phyloP scores from a whole-genome alignment of 352 stramenopile genomes.

The Pythium chondricola region DNA sequence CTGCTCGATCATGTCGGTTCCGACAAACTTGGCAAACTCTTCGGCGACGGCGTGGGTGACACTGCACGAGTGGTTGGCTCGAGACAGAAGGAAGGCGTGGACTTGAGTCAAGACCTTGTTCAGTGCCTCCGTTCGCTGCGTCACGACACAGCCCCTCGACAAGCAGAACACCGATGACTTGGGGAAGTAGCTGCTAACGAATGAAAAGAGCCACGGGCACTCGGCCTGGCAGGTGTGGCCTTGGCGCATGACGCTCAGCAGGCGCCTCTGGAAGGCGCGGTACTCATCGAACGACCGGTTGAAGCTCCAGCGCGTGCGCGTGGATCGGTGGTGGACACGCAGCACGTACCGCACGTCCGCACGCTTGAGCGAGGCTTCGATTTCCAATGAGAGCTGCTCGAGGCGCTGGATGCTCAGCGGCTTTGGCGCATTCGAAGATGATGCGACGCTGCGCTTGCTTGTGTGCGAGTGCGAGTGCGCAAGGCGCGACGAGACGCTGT shows the following conservation, averaged over 20 bases:
- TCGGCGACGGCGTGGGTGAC: conserved; percentile 22
- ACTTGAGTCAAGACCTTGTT: conserved; percentile 25
- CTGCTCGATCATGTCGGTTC: conserved; percentile 21
- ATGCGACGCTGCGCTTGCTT: too few relatives aligned
- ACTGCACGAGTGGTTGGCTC: conserved; percentile 26
- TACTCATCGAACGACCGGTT: conserved; percentile 28
- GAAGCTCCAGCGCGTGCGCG: conserved; percentile 32
- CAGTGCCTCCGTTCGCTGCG: conserved; percentile 19
- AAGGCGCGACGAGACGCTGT: too few relatives aligned
- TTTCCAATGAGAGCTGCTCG: conserved; percentile 11
- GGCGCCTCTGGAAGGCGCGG: conserved; percentile 19
- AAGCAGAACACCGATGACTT: conserved; percentile 18
- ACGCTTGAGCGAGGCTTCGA: conserved; percentile 20
- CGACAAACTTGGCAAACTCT: conserved; percentile 24
- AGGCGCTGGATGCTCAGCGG: conserved; percentile 1
- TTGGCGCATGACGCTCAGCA: conserved; percentile 13
- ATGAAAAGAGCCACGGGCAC: conserved; percentile 23
- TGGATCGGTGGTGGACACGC: conserved; percentile 24
- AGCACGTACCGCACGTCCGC: conserved; percentile 55
- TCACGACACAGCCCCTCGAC: conserved; percentile 7
- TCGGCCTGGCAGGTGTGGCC: conserved; percentile 22
- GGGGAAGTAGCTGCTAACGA: conserved; percentile 24
- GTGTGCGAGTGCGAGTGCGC: too few relatives aligned
- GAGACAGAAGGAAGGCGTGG: conserved; percentile 28
- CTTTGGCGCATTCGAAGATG: too few relatives aligned